phyloP scores from a whole-genome alignment of 2,329 filamentous ascomycete species.

The Clarireedia sp. region DNA sequence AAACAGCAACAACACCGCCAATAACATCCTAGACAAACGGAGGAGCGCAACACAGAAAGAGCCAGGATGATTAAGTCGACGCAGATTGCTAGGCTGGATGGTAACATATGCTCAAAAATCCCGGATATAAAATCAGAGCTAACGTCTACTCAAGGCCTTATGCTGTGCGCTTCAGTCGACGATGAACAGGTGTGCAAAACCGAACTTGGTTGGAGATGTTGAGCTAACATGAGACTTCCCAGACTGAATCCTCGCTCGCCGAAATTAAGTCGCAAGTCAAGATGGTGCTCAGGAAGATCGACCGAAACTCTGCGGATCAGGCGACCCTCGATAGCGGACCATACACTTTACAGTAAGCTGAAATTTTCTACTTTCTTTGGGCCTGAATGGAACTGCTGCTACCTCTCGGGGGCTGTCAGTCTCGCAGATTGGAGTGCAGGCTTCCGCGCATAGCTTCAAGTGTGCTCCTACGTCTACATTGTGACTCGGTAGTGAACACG shows the following conservation, averaged over 20 bases:
- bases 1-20: neutral
- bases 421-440: too few relatives aligned
- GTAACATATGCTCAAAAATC: constrained; percentile 37
- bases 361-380: neutral
- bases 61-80: constrained; percentile 68
- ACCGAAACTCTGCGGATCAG: constrained; percentile 80
- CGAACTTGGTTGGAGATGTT: neutral
- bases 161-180: constrained; percentile 91
- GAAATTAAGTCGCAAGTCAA: constrained; percentile 90
- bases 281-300: constrained; percentile 80
- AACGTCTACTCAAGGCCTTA: constrained; percentile 57
- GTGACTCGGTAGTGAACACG: too few relatives aligned
- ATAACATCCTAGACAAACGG: neutral
- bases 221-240: constrained; percentile 11
- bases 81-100: constrained; percentile 88
- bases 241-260: constrained; percentile 66
- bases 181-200: constrained; percentile 59
- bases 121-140: neutral
- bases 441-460: too few relatives aligned
- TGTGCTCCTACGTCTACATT: too few relatives aligned
- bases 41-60: constrained; percentile 3
- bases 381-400: neutral
- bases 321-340: constrained; percentile 81
- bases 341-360: constrained; percentile 75
- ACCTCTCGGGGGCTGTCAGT: neutral